Evolutionary conservation across 352 stramenopile genomes (phyloP), one percentile per base, ranked within the genome.

Genomic region (Lagenidium giganteum): DNA sequence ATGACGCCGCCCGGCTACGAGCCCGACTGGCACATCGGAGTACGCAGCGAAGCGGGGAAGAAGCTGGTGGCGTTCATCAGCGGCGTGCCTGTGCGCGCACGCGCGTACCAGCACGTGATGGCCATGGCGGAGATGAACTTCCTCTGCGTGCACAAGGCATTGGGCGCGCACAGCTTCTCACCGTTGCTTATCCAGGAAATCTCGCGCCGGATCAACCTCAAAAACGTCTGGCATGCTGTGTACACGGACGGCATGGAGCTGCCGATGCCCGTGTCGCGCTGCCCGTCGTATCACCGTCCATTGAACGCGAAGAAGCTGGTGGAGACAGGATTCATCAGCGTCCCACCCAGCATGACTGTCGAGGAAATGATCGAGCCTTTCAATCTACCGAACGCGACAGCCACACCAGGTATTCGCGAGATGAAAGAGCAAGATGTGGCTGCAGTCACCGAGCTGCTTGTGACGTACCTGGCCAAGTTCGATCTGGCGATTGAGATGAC

Each of bases 141-240:
- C 64, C 71, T 99, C 8, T 99, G 97, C 63, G 95, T 99, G 8
- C 95, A 99, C 80, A 98, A 99, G 74, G 98, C 98, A 59, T 68
- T 99, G 12, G 70, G 93, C 16, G 67, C 74, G 14, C 96, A 98
- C 73, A 83, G 96, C 5, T 60, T 99, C 9, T 96, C 96, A 8
- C 96, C 96, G 0, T 95, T 99, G 29, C 70, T 99, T 0, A 99
- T 99, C 70, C 99, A 99, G 75, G 97, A 99, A 66, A 96, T 99
- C 42, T 99, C 97, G n/a, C 73, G 97, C 17, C 69, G 95, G 20
- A 95, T 99, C 9, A 99, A 99, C 66, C 54, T 96, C 14, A 81
- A 54, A 22, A 45, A 95, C 50, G 64, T 95, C 16, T 95, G 80
- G 80, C 94, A 99, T 65, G 97, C 97, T 5, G 94, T 99, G 3